phyloP scores from a whole-genome alignment of 371 early-diverging fungal species.

The Syncephalastrum sp. region DNA sequence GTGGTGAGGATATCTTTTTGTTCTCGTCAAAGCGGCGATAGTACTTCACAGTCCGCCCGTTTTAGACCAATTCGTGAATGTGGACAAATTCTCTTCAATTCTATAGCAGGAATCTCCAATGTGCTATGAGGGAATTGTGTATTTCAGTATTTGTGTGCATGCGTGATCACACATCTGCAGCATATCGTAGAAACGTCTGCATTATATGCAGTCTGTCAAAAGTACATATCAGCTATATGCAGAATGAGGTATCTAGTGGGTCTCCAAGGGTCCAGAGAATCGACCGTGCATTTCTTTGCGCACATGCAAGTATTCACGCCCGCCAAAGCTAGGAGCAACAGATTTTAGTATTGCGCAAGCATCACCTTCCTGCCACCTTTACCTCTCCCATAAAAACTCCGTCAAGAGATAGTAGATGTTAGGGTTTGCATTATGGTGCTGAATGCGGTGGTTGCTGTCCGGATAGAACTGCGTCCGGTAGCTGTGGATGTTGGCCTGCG shows the following conservation, averaged over 20 bases:
- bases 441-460: slow-evolving; percentile 92
- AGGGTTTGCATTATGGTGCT: slow-evolving; percentile 62
- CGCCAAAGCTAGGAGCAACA: slow-evolving; percentile 34
- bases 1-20: too few species aligned
- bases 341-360: neutral
- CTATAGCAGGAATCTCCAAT: too few species aligned
- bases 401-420: slow-evolving; percentile 57
- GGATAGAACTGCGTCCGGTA: slow-evolving; percentile 85
- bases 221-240: too few species aligned
- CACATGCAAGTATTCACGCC: slow-evolving; percentile 42
- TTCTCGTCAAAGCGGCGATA: too few species aligned
- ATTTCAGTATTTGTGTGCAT: too few species aligned
- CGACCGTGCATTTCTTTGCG: slow-evolving; percentile 24
- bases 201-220: too few species aligned
- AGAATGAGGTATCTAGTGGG: slow-evolving; percentile 1
- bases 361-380: neutral
- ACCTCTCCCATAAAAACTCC: slow-evolving; percentile 48
- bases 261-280: slow-evolving; percentile 17
- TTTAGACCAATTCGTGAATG: too few species aligned
- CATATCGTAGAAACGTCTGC: too few species aligned
- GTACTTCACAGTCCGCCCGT: too few species aligned
- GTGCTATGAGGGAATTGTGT: too few species aligned
- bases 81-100: too few species aligned
- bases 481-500: slow-evolving; percentile 61
- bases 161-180: too few species aligned